Evolutionary conservation across 768 basidiomycete species (phyloP), one percentile per base, ranked within the genome.

Genomic region (Leccinum rimulosum): DNA sequence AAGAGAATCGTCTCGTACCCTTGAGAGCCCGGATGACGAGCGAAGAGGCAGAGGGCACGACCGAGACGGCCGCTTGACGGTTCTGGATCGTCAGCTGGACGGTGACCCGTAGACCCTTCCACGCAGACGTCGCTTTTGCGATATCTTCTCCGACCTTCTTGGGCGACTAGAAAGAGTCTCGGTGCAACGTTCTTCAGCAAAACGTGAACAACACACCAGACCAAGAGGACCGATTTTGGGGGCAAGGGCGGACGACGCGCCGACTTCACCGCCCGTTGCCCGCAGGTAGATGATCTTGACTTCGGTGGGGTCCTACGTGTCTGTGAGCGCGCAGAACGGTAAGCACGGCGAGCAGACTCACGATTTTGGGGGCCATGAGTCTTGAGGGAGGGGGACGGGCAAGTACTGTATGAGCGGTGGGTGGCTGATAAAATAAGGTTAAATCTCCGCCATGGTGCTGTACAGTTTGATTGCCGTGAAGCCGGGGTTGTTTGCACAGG

Each of bases 81-180:
- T 99, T 99, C 85, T 98, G 97, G 77, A 98, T 98, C 60, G 96
- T 98, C 61, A 98, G 86, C 77, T 98, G 94, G 66, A 98, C 95
- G 65, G 97, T 98, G 60, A 99, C 96, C 62, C 95, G 93, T 74
- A 98, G 93, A 81, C 97, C 97, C 79, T 99, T 99, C 97, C 97
- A 99, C 74, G 88, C 88, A 51, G 87, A 85, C 61, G 97, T 99
- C 59, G 96, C 96, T 77, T 99, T 99, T 69, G 97, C 97, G 74
- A 99, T 99, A 80, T 99, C 97, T 93, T 99, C 97, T 79, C 97
- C 97, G 78, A 99, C 97, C 82, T 98, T 98, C 83, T 99, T 99
- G 68, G 97, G 97, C 59, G 97, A 98, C 97, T 98, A 67, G 52
- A 19, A 58, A 25, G 4, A 2, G 40, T 36, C 35, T 73, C 58